Conservation (phyloP, 345 rosid species). For the Jatropha curcas region DNA sequence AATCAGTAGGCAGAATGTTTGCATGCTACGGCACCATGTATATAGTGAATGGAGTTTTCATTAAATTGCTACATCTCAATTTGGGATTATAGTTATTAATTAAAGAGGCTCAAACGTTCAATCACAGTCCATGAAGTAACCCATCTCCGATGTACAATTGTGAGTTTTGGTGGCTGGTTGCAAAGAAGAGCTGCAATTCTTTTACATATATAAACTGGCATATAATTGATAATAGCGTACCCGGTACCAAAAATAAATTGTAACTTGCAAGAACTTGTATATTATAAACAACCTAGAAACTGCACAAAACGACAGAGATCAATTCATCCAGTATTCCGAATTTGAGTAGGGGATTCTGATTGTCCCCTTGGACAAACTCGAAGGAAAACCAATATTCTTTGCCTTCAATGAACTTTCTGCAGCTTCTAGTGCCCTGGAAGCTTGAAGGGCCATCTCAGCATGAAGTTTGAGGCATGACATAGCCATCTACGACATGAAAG, state of each 20-base stretch:
- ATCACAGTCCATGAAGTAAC: too few species aligned
- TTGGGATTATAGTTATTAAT: too few species aligned
- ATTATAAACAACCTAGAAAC: not conserved
- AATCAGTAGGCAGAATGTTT: too few species aligned
- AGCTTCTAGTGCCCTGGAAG: constrained; percentile 77
- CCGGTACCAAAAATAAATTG: not conserved
- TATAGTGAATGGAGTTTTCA: too few species aligned
- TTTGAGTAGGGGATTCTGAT: constrained; percentile 53
- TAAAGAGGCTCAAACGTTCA: too few species aligned
- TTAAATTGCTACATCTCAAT: too few species aligned
- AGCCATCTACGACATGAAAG: constrained; percentile 57
- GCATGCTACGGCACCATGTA: too few species aligned
- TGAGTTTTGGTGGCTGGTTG: too few species aligned
- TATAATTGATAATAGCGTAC: not conserved
- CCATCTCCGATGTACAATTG: too few species aligned
- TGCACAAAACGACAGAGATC: constrained; percentile 9
- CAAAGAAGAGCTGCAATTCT: too few species aligned
- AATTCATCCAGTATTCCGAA: constrained; percentile 27
- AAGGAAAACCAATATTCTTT: constrained; percentile 38
- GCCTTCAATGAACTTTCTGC: constrained; percentile 36
- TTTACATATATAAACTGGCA: not conserved
- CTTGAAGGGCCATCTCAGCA: constrained; percentile 88
- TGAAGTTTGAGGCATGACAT: constrained; percentile 87
- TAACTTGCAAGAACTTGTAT: not conserved
- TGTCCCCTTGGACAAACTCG: constrained; percentile 34